Evolutionary conservation across 2,329 filamentous ascomycete species (phyloP), one percentile per base, ranked within the genome.

Genomic region (Alternaria arbusti): DNA sequence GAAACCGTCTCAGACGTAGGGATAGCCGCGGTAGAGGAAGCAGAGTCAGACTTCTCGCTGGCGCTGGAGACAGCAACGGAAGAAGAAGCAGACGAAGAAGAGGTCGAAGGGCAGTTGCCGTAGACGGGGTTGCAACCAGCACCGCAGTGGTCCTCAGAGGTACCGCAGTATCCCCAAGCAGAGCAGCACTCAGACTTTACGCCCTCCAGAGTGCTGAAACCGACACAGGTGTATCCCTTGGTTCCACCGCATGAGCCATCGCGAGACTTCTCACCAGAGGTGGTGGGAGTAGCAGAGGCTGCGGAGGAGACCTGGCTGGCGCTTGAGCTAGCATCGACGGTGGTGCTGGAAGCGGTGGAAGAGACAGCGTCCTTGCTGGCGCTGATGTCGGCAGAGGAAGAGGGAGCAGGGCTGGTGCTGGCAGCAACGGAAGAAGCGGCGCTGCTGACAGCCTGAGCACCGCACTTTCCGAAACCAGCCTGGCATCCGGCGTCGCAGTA

Each of bases 111-210:
- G 60, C 72, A 74, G 23, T 57, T 73, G 8, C 77, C 74, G 57
- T 74, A 77, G 45, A 55, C 20, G 12, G 70, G 61, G 63, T 79
- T 74, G 65, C 76, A 79, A 13, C 72, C 72, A 26, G 68, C 64
- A 22, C 69, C 68, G 57, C 76, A 78, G 61, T 77, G 67, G 26
- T 69, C 75, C 28, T 60, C 54, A 5, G 71, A 69, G n/a, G 66
- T 57, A 49, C 77, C 74, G 54, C 83, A 85, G 65, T 72, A 79
- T 23, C 82, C 82, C 59, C 76, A 79, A 57, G 71, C 71, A 22
- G 80, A 83, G 75, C 83, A 85, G 74, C 83, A 84, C 61, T 79
- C 70, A 5, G 82, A 81, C 60, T 79, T 80, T 8, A 67, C 59
- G 49, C 59, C 59, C 10, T 68, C 59, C 20, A 61, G 59, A 10